Base-by-base conservation (phyloP, 75 land plant species). In the Pinus tabuliformis region DNA sequence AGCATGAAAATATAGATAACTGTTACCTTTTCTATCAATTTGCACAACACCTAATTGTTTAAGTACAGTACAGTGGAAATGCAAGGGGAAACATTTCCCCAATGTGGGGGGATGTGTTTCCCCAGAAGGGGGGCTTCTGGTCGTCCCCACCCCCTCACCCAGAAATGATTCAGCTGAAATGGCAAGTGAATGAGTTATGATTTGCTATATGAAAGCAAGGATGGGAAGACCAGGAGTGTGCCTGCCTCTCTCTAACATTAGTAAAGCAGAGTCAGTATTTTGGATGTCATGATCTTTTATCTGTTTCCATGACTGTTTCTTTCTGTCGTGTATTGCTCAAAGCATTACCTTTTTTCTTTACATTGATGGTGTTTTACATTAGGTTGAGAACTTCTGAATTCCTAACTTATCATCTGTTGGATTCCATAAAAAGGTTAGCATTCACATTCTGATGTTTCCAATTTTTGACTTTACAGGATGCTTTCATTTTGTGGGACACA, bases 401-500 rank as follows among this genome's bases (percentile, higher is more conserved):
- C 21, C 11, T 22, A 76, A n/a, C 39, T 76, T 24, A 22, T 11
- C 14, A 16, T 62, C 20, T 36, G 20, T 28, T 36, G 22, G 15
- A 17, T 7, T 60, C 13, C 15, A 76, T 76, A 20, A 13, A 16
- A 11, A 76, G 12, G 6, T 12, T 17, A 54, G 9, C 4, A 24
- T 28, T 28, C 21, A 16, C 36, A 22, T 72, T 21, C 33, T 73
- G 75, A 56, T 22, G 13, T 17, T 68, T 49, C 12, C 54, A 12
- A 1, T 42, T 22, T 68, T 58, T 59, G 42, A 18, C 20, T 12
- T 54, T 88, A 80, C 90, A 96, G 99, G 99, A 93, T 88, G 90
- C 97, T 24, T 96, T 96, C 86, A 59, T 91, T 58, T 63, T 96
- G 57, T 96, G 99, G 99, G 97, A 93, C 76, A 93, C 97, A 13